Evolutionary conservation across 1,284 basidiomycete genomes (phyloP), one percentile per base, ranked within the genome.

Genomic region (Moesziomyces parantarcticus): DNA sequence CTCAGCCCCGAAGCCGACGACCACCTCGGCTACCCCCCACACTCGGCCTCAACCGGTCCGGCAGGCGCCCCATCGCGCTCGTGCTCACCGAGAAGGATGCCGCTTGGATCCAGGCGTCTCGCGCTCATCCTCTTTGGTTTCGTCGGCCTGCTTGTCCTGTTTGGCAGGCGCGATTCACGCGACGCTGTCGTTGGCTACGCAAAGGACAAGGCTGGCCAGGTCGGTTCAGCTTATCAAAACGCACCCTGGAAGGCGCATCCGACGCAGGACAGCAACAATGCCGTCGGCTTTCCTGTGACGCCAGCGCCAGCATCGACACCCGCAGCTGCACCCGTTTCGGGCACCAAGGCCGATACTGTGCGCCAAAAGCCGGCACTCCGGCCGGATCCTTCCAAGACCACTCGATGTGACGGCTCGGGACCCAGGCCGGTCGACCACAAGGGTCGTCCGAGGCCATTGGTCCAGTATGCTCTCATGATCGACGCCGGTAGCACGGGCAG

Each of bases 401-500:
- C 77, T 10, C 70, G 81, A 13, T 83, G 82, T 57, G 64, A 60
- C 18, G 67, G 61, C 29, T 47, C 58, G 3, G 67, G 56, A 14
- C 29, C 56, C 7, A 50, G 60, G 16, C 69, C 73, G 16, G 34
- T 65, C 18, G 80, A 80, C 39, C 50, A 57, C 39, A 64, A 73
- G 13, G 76, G 79, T 50, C 60, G 57, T 25, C 66, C 59, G 4
- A 61, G 79, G n/a, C 81, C 78, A 5, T 45, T 80, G 22, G 79
- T 83, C 18, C 94, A 97, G 84, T 99, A 92, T 84, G 94, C 93
- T 0, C 88, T 99, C 78, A 97, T 98, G 90, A 93, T 99, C 84
- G 96, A 99, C 84, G 96, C 97, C 0, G 97, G 96, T 18, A 97
- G 94, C 40, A 97, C 94, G 0, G 96, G 96, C 21, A 97, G 94